These are phyloP conservation scores for Adiantum capillusveneris DNA, from an alignment of 75 land plant genomes.

Conservation along the genomic window DNA sequence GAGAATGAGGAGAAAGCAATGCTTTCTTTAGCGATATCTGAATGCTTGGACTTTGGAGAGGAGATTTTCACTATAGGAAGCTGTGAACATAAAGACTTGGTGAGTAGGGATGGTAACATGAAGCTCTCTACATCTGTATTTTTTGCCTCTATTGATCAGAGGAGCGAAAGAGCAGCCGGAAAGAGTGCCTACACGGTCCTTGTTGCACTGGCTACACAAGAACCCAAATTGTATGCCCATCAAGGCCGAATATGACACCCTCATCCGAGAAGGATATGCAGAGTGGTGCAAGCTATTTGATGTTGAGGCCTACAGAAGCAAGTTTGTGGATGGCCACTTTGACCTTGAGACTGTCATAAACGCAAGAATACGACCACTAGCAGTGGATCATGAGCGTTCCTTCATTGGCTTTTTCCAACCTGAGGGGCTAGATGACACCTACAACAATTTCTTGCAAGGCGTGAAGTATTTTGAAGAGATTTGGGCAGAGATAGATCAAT, in stretches of 20 bases:
- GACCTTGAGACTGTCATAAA: slow-evolving; percentile 33
- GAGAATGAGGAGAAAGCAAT: not conserved
- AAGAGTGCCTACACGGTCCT: slow-evolving; percentile 48
- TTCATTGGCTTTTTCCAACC: slow-evolving; percentile 41
- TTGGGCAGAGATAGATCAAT: slow-evolving; percentile 40
- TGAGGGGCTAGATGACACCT: slow-evolving; percentile 30
- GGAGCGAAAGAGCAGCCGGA: slow-evolving; percentile 42
- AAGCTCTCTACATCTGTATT: slow-evolving; percentile 32
- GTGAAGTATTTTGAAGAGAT: slow-evolving; percentile 31
- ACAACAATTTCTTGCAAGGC: slow-evolving; percentile 26
- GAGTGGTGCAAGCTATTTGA: slow-evolving; percentile 45
- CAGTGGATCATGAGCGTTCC: slow-evolving; percentile 33
- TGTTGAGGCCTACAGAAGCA: slow-evolving; percentile 28
- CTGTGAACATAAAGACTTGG: slow-evolving; percentile 35
- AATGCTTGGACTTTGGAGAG: slow-evolving; percentile 31
- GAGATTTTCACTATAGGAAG: slow-evolving; percentile 37
- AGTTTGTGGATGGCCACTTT: slow-evolving; percentile 37
- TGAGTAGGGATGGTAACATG: slow-evolving; percentile 42
- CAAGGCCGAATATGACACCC: slow-evolving; percentile 39
- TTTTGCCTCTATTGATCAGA: slow-evolving; percentile 45
- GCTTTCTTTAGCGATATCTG: slow-evolving; percentile 1
- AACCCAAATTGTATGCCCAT: slow-evolving; percentile 37
- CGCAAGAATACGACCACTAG: slow-evolving; percentile 24
- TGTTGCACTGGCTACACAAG: slow-evolving; percentile 38
- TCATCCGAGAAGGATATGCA: slow-evolving; percentile 45